Conservation (phyloP, 352 stramenopile species). For the Peronosclerospora sorghi region DNA sequence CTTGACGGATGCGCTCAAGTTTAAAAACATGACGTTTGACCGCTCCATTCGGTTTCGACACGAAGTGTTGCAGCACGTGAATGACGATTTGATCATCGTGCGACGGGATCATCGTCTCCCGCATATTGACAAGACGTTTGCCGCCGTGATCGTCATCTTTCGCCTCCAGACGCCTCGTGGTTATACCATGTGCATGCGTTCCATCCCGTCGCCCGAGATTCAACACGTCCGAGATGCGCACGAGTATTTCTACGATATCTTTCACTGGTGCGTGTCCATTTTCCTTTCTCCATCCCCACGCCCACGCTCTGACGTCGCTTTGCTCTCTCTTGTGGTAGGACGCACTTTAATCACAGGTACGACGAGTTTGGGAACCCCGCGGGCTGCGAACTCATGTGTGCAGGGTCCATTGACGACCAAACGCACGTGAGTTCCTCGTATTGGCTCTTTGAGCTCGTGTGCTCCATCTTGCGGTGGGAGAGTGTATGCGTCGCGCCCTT, state of each 20-base stretch:
- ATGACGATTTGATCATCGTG: conserved; percentile 51
- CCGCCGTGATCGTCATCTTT: conserved; percentile 49
- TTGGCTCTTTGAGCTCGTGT: conserved; percentile 47
- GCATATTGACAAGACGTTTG: conserved; percentile 38
- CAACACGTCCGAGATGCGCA: conserved; percentile 24
- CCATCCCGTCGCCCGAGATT: conserved; percentile 48
- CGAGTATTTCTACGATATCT: conserved; percentile 53
- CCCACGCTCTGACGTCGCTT: conserved; percentile 2
- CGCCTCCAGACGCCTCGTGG: conserved; percentile 45
- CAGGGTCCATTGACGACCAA: conserved; percentile 35
- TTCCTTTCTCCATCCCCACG: background rate
- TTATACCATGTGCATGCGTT: conserved; percentile 53
- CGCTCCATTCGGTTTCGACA: conserved; percentile 34
- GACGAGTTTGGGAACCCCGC: conserved; percentile 27
- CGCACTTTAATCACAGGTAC: conserved; percentile 47
- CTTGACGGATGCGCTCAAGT: conserved; percentile 27
- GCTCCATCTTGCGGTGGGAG: conserved; percentile 56
- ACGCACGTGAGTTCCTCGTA: conserved; percentile 23
- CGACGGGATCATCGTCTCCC: conserved; percentile 41
- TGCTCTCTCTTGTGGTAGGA: conserved; percentile 22
- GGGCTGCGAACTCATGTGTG: conserved; percentile 15
- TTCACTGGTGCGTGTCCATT: conserved; percentile 33
- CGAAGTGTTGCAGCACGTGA: conserved; percentile 42
- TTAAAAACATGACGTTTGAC: conserved; percentile 39
- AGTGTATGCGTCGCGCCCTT: conserved; percentile 33